Conservation (phyloP, 2,329 filamentous ascomycete species). For the Purpureocillium lavendulum region DNA sequence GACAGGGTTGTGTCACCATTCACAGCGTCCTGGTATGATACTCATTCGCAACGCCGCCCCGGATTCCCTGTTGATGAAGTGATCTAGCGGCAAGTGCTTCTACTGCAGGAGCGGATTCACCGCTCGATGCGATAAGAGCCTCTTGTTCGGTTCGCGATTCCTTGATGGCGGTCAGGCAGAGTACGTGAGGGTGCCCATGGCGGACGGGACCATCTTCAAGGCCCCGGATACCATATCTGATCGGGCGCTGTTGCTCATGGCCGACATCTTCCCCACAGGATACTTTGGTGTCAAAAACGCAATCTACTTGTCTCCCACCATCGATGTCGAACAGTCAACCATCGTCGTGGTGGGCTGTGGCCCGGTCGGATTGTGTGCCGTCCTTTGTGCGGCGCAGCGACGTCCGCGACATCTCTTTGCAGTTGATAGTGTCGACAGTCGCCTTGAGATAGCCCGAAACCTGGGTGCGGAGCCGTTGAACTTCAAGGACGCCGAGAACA, state of each 20-base stretch:
- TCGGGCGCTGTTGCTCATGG: conserved; percentile 75
- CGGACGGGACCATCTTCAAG: conserved; percentile 72
- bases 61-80: background rate
- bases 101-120: conserved; percentile 74
- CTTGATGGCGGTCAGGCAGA: conserved; percentile 78
- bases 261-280: conserved; percentile 83
- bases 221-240: conserved; percentile 61
- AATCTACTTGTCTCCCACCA: conserved; percentile 49
- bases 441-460: conserved; percentile 62
- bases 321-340: conserved; percentile 41
- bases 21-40: conserved; percentile 63
- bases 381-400: conserved; percentile 68
- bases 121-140: conserved; percentile 63
- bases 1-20: conserved; percentile 80
- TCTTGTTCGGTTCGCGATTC: conserved; percentile 59
- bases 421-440: conserved; percentile 67
- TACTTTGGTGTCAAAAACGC: conserved; percentile 78
- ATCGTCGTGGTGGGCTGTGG: conserved; percentile 81
- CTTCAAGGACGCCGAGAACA: conserved; percentile 57
- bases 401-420: conserved; percentile 70
- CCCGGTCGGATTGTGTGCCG: conserved; percentile 74
- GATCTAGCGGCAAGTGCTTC: conserved; percentile 55
- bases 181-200: conserved; percentile 72
- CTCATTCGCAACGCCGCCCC: conserved; percentile 4
- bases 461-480: conserved; percentile 81